These are phyloP conservation scores for Trifolium dubium DNA, from an alignment of 306 rosid species.

Conservation along the genomic window DNA sequence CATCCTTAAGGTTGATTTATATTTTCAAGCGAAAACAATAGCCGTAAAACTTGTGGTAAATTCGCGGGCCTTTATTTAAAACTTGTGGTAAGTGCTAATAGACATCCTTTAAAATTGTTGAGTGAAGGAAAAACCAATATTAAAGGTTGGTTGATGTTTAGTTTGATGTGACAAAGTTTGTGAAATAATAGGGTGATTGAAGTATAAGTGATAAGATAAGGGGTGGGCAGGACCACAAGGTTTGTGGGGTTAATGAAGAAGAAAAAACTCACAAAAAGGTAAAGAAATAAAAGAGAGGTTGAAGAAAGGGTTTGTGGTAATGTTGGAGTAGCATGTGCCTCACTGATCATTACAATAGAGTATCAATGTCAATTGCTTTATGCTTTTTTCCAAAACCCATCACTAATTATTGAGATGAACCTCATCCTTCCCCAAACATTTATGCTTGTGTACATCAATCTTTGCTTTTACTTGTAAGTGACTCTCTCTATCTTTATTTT, in stretches of 20 bases:
- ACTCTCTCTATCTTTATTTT: conserved; percentile 49
- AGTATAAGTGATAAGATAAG: conserved; percentile 70
- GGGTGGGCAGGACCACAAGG: conserved; percentile 73
- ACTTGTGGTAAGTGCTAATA: not conserved
- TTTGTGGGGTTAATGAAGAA: conserved; percentile 49
- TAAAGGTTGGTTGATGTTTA: conserved; percentile 35
- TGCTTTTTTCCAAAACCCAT: conserved; percentile 59
- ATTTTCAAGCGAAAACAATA: not conserved
- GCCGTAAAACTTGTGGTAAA: not conserved
- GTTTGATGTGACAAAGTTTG: conserved; percentile 76
- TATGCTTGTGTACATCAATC: conserved; percentile 51
- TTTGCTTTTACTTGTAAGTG: conserved; percentile 50
- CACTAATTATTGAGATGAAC: conserved; percentile 79
- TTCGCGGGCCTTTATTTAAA: not conserved
- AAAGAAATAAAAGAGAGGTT: conserved; percentile 1
- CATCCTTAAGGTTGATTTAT: not conserved
- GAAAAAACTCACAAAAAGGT: conserved; percentile 4
- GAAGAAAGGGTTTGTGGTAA: conserved; percentile 48
- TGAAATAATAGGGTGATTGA: conserved; percentile 51
- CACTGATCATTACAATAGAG: conserved; percentile 61
- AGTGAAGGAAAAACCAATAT: conserved; percentile 40
- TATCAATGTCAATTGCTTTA: conserved; percentile 73
- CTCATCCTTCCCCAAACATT: conserved; percentile 59
- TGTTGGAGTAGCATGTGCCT: conserved; percentile 78
- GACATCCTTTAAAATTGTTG: conserved; percentile 43